phyloP scores from a whole-genome alignment of 805 yeast species.

The Candida anglica region DNA sequence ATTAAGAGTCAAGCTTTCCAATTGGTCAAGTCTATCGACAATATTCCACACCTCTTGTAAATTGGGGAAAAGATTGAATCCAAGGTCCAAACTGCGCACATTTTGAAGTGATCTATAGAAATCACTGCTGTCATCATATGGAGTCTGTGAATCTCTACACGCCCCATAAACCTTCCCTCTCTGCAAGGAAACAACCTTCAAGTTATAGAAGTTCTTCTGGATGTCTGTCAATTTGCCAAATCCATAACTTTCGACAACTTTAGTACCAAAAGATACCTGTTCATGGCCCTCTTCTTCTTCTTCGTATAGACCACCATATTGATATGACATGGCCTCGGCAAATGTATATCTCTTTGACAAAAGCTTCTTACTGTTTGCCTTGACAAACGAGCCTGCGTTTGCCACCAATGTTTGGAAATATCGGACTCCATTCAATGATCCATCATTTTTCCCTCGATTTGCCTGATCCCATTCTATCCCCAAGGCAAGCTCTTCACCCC shows the following conservation, averaged over 20 bases:
- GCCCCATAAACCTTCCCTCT: constrained; percentile 29
- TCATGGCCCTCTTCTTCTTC: constrained; percentile 20
- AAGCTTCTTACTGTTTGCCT: constrained; percentile 36
- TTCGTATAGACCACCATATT: constrained; percentile 34
- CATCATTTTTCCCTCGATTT: constrained; percentile 68
- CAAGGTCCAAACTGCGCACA: constrained; percentile 48
- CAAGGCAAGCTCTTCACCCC: constrained; percentile 55
- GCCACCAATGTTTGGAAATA: constrained; percentile 48
- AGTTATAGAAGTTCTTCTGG: constrained; percentile 42
- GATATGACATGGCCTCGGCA: constrained; percentile 44
- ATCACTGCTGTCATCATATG: too few relatives aligned
- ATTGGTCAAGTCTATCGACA: constrained; percentile 25
- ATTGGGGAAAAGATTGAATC: constrained; percentile 52
- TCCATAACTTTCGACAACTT: constrained; percentile 61
- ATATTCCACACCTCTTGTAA: constrained; percentile 37
- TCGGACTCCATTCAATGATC: constrained; percentile 46
- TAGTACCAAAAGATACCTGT: constrained; percentile 48
- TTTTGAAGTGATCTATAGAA: too few relatives aligned
- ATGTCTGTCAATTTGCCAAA: constrained; percentile 51
- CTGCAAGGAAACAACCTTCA: constrained; percentile 51
- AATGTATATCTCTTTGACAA: constrained; percentile 22
- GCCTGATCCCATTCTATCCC: constrained; percentile 89
- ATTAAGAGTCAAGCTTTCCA: constrained; percentile 46
- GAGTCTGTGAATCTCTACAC: too few relatives aligned
- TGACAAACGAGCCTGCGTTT: constrained; percentile 63